A percentile compares a stretch with the other conserved stretches of the same genome.
Conservation (phyloP, 345 rosid species). For the Atalantia buxifolia region DNA sequence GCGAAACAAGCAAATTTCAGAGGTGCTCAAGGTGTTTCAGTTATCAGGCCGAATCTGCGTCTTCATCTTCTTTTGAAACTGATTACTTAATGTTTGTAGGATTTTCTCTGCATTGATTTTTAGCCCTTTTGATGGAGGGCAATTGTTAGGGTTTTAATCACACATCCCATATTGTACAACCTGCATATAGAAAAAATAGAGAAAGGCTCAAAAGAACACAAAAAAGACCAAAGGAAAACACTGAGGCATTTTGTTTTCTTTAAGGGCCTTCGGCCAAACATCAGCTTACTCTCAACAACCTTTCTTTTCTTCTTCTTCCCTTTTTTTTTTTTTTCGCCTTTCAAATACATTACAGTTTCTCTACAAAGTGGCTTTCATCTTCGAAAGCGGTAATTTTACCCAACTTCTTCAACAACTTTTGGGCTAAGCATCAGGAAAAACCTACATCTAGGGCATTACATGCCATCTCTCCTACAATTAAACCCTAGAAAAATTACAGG, state of each 20-base stretch:
- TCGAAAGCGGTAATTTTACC: conserved; percentile 27
- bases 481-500: conserved; percentile 29
- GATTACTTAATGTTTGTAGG: no score
- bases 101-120: not conserved
- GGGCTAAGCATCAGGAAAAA: conserved; percentile 21
- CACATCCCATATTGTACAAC: no score
- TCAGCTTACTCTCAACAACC: conserved; percentile 12
- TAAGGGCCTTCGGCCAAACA: conserved; percentile 43
- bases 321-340: not conserved
- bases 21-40: not conserved
- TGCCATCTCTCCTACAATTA: conserved; percentile 23
- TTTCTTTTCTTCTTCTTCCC: not conserved
- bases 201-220: not conserved
- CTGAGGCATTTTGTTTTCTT: conserved; percentile 10
- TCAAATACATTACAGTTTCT: conserved; percentile 24
- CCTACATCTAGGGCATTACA: conserved; percentile 24
- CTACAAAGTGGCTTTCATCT: conserved; percentile 38
- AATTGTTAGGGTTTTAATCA: not conserved
- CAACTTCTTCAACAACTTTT: conserved; percentile 14
- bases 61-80: not conserved
- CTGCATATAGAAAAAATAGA: no score
- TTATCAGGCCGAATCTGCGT: not conserved
- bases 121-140: not conserved
- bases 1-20: not conserved
- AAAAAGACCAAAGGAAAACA: not conserved